phyloP scores from a whole-genome alignment of 768 basidiomycete species.

The Holtermannia corniformis region DNA sequence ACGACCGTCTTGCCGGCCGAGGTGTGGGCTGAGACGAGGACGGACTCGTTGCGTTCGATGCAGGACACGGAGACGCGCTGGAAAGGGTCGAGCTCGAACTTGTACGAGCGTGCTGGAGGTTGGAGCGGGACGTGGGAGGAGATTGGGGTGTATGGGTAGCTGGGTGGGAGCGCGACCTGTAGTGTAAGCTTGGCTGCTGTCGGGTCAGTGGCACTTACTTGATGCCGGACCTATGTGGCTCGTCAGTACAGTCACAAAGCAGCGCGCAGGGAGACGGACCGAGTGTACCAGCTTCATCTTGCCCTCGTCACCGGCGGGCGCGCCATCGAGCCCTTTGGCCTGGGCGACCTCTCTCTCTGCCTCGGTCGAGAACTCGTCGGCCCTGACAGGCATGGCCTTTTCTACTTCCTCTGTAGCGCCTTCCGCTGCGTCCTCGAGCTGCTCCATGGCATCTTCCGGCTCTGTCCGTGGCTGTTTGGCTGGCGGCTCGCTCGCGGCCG shows the following conservation, averaged over 20 bases:
- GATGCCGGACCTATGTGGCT: conserved; percentile 19
- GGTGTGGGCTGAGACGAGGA: conserved; percentile 95
- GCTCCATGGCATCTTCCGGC: neutral
- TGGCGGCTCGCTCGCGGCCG: neutral
- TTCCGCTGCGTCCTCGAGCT: conserved; percentile 2
- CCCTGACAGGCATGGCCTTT: conserved; percentile 58
- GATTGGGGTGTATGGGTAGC: conserved; percentile 83
- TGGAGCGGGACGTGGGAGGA: conserved; percentile 80
- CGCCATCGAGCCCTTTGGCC: conserved; percentile 72
- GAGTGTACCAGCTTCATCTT: conserved; percentile 43
- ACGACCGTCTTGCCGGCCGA: conserved; percentile 99
- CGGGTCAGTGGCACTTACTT: conserved; percentile 9
- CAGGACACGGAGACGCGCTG: conserved; percentile 88
- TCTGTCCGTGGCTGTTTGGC: neutral
- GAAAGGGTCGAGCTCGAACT: conserved; percentile 94
- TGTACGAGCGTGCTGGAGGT: conserved; percentile 86
- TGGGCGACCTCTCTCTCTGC: conserved; percentile 85
- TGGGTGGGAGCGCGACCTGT: conserved; percentile 93
- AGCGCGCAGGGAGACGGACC: no score
- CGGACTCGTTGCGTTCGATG: conserved; percentile 94
- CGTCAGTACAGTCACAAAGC: neutral
- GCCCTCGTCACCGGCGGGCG: conserved; percentile 31
- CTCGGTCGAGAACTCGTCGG: conserved; percentile 92
- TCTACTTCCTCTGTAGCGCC: conserved; percentile 6
- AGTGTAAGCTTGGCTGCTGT: conserved; percentile 1